Evolutionary conservation across 768 basidiomycete species (phyloP).

Genomic region (Leucocoprinus leucothites): DNA sequence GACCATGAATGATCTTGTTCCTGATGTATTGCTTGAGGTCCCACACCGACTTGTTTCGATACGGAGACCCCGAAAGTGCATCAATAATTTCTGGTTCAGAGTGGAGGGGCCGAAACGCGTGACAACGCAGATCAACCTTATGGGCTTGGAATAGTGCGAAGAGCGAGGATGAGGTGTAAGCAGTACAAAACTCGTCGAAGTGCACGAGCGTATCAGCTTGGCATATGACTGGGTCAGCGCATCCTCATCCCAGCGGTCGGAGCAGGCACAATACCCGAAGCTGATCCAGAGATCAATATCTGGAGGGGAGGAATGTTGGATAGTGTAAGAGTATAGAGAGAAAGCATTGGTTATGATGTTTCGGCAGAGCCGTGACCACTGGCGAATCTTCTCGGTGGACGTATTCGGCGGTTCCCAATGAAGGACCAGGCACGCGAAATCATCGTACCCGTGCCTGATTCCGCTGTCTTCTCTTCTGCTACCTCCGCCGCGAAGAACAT

Average conservation of each 20-base stretch:
- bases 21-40: conserved; percentile 28
- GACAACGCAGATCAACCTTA: conserved; percentile 8
- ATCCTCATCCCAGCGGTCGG: conserved; percentile 1
- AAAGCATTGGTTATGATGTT: too few relatives aligned
- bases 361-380: too few relatives aligned
- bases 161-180: conserved; percentile 22
- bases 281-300: conserved; percentile 14
- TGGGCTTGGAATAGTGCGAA: conserved; percentile 24
- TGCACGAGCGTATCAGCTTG: conserved; percentile 23
- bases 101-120: too few relatives aligned
- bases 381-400: background rate
- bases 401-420: background rate
- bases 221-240: conserved; percentile 19
- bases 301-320: conserved; percentile 13
- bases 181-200: conserved; percentile 31
- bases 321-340: too few relatives aligned
- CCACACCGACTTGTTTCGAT: conserved; percentile 31
- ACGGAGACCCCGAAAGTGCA: conserved; percentile 20
- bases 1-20: conserved; percentile 4
- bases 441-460: background rate
- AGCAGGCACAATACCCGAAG: conserved; percentile 24
- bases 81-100: conserved; percentile 20
- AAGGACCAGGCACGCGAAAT: background rate
- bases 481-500: background rate
- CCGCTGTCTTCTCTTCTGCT: background rate